These are phyloP conservation scores for Arthonia radiata DNA, from an alignment of 495 filamentous ascomycete species.

Conservation along the genomic window DNA sequence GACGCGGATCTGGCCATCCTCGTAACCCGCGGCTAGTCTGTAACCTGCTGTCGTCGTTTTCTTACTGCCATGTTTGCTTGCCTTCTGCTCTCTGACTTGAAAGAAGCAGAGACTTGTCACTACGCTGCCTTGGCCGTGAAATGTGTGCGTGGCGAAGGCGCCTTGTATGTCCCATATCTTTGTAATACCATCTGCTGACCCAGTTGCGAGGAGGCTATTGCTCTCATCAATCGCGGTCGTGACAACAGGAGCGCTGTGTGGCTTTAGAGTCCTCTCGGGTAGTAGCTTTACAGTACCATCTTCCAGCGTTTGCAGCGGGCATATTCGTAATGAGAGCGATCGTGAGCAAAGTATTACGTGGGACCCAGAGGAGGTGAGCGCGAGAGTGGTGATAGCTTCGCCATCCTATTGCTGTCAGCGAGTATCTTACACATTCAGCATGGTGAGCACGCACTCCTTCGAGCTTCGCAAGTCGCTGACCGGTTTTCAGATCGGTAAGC, in stretches of 20 bases:
- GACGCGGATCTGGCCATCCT: conserved; percentile 74
- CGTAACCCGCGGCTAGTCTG: conserved; percentile 67
- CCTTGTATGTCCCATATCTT: conserved; percentile 93
- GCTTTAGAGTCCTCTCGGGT: conserved; percentile 53
- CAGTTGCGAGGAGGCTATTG: conserved; percentile 74
- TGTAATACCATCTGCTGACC: conserved; percentile 69
- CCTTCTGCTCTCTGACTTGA: conserved; percentile 27
- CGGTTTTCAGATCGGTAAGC: conserved; percentile 63
- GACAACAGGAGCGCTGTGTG: conserved; percentile 73
- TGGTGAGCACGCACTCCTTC: conserved; percentile 47
- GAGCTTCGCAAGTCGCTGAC: conserved; percentile 56
- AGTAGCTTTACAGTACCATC: conserved; percentile 22
- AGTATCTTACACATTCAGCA: not conserved
- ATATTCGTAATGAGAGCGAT: conserved; percentile 83
- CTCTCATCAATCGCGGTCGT: conserved; percentile 62
- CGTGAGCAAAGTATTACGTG: conserved; percentile 79
- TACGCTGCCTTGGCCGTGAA: conserved; percentile 73
- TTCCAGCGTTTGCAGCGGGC: conserved; percentile 36
- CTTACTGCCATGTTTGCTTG: conserved; percentile 17
- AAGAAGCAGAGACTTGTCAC: conserved; percentile 86
- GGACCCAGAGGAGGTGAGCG: conserved; percentile 73
- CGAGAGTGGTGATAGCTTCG: conserved; percentile 67
- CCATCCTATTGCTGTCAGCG: conserved; percentile 42
- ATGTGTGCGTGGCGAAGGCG: conserved; percentile 82
- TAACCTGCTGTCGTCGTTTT: conserved; percentile 31